Base-by-base conservation (phyloP, 306 rosid genomes). In the Gastrolobium bilobum region DNA sequence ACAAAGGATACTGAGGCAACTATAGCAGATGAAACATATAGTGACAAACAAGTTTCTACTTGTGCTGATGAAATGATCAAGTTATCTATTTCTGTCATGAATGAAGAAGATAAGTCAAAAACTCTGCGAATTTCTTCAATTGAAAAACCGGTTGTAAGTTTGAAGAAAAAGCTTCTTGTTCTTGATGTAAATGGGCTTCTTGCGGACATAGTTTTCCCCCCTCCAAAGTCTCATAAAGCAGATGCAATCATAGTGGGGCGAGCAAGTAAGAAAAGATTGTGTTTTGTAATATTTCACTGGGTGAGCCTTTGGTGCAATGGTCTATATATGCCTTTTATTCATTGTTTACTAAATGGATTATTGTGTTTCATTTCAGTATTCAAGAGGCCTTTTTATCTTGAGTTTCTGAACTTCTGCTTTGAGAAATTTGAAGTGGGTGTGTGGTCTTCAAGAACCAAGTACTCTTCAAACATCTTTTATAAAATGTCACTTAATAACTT, bases 361-460 rank as follows among this genome's bases (percentile, higher is more conserved):
- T 40, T 83, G 1, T 79, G 52, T 67, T 44, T 78, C 44, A 34
- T 79, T 90, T 75, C 92, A 94, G 99, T 92, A 78, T 91, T 89
- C 89, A 89, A 85, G 84, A 94, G 97, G 71, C 97, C 99, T 51
- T 90, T 72, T 84, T 94, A 61, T 84, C 38, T 46, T 14, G 97
- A 92, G 82, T 94, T 94, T 80, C 87, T 92, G 48, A 75, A 83
- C 65, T 94, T 92, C 84, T 94, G 99, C 94, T 94, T 94, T 30
- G 89, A 92, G 84, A 86, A 79, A 6, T 94, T 94, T 87, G 97
- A 94, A 86, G 97, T 92, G 66, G 99, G 82, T 15, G 54, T 92
- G 42, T 94, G 99, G 99, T 88, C 99, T 73, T 92, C 99, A 70
- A 88, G 99, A 88, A 70, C 46, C 47, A 86, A 77, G 99, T 94